These are phyloP conservation scores for Penicillium odoratum DNA, from an alignment of 495 filamentous ascomycete genomes.

Conservation along the genomic window DNA sequence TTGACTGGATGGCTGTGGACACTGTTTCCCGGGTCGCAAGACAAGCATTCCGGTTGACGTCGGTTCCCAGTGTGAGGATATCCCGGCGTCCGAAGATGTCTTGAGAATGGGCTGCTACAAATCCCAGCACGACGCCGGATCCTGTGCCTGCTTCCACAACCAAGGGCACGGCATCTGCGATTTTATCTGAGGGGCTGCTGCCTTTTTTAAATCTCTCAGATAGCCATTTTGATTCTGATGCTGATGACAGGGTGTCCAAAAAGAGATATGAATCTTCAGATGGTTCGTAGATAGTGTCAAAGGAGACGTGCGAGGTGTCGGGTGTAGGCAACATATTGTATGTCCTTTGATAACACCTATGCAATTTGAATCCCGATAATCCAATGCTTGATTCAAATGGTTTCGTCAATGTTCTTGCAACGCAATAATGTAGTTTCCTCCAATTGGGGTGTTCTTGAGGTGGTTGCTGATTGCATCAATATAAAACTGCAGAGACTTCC, in stretches of 20 bases:
- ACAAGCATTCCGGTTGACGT: conserved; percentile 83
- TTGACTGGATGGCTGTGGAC: conserved; percentile 46
- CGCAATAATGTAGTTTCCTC: neutral
- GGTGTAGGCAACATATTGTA: conserved; percentile 82
- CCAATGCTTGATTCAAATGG: neutral
- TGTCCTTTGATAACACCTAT: neutral
- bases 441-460: no score
- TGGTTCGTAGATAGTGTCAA: conserved; percentile 85
- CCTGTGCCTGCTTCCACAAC: conserved; percentile 87
- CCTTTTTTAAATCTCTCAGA: conserved; percentile 47
- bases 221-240: conserved; percentile 71
- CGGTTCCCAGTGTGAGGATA: conserved; percentile 70
- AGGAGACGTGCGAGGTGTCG: conserved; percentile 84
- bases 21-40: conserved; percentile 64
- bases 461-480: no score
- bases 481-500: neutral
- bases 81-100: conserved; percentile 71
- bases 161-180: conserved; percentile 51
- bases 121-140: conserved; percentile 87
- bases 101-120: conserved; percentile 72
- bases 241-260: conserved; percentile 83
- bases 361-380: neutral
- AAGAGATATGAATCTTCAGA: conserved; percentile 95
- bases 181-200: conserved; percentile 6
- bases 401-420: no score